Base-by-base conservation (phyloP, 129 eudicot species). In the Saussurea involucrata region DNA sequence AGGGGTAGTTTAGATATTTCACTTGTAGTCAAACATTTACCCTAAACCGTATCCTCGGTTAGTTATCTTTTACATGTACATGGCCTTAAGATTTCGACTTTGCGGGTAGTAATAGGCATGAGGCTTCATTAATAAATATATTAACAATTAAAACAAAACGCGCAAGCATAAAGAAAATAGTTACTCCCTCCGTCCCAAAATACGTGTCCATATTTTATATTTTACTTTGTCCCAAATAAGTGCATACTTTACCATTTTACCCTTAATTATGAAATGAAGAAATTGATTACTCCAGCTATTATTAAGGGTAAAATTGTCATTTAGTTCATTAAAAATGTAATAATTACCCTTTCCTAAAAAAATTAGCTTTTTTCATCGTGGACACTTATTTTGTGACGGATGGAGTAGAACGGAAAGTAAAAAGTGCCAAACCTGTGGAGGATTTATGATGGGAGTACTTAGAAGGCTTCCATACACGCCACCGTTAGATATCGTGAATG, bases 391-490 rank as follows among this genome's bases (percentile, higher is more conserved):
- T 27, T 27, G 29, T 1, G 29, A 27, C 0, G 29, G 29, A 27
- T 1, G 29, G 29, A 27, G 29, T 27, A 53, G 61, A 53, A 53
- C 61, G 22, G 61, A 53, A 53, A 53, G 7, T 1, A n/a, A 44
- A 40, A 53, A 53, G 2, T 53, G 22, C 3, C 61, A 9, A 53
- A 91, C 98, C 97, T 94, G 98, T 28, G 97, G 98, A 27, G 97
- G 97, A 64, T 91, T 91, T 64, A 95, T 95, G 86, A 95, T 95
- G 49, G 98, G 98, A 66, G 98, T 95, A 74, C 98, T 95, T 81
- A 95, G 79, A 83, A 95, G 96, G 68, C 96, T 95, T 83, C 98
- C 98, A 83, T 95, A 95, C 20, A 94, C 98, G 25, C 98, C 98
- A 25, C 98, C 98, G 75, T 94, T 91, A 34, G 98, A 94, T 70